phyloP scores from a whole-genome alignment of 768 basidiomycete species.

The Suillus hirtellus region DNA sequence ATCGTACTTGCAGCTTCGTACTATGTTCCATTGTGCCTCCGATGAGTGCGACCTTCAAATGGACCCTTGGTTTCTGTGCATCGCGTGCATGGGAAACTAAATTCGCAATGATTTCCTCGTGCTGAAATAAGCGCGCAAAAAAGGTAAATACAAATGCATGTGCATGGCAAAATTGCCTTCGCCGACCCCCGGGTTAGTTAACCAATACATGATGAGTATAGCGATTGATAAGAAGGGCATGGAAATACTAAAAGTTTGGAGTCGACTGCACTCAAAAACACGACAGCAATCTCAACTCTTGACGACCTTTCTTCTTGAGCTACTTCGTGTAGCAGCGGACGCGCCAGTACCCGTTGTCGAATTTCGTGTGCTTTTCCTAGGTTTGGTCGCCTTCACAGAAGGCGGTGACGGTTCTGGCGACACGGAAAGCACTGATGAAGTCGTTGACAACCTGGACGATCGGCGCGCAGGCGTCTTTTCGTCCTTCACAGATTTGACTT shows the following conservation, averaged over 20 bases:
- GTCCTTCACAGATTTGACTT: slow-evolving; percentile 22
- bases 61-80: neutral
- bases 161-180: neutral
- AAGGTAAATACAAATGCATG: neutral
- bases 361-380: slow-evolving; percentile 24
- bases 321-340: slow-evolving; percentile 28
- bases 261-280: neutral
- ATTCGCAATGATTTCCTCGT: neutral
- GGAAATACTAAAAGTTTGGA: neutral
- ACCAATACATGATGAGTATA: neutral
- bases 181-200: neutral
- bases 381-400: slow-evolving; percentile 17
- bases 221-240: neutral
- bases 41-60: neutral
- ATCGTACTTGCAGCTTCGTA: neutral
- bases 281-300: slow-evolving; percentile 6
- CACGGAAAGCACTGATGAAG: slow-evolving; percentile 28
- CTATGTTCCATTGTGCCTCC: neutral
- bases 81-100: neutral
- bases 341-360: slow-evolving; percentile 15
- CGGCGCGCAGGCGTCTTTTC: slow-evolving; percentile 33
- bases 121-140: neutral
- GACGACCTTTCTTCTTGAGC: slow-evolving; percentile 29
- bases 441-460: slow-evolving; percentile 40
- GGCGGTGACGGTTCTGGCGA: slow-evolving; percentile 35